A percentile compares a stretch with the other conserved stretches of the same genome.
These are phyloP conservation scores for baker's yeast (Saccharomyces cerevisiae) DNA, from an alignment of 805 yeast genomes.

Conservation along the genomic window DNA sequence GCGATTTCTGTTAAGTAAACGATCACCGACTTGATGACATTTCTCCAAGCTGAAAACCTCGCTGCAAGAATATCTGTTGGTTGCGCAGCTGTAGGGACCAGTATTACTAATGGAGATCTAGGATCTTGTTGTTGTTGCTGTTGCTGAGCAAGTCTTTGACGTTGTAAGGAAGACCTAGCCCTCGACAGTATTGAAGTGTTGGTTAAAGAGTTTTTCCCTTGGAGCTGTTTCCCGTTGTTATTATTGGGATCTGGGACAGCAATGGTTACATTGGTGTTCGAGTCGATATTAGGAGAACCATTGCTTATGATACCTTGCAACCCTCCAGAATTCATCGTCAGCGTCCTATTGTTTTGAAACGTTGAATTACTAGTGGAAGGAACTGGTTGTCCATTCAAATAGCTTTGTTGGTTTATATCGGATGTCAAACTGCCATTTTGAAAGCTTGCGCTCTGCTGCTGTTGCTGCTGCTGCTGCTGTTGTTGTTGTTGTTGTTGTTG, in stretches of 20 bases:
- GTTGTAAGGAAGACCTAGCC: conserved; percentile 11
- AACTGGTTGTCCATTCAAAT: not conserved
- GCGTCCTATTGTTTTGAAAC: not conserved
- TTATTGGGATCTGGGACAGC: not conserved
- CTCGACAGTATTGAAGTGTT: conserved; percentile 9
- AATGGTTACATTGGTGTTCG: not conserved
- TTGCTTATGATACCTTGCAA: not conserved
- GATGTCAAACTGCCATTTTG: not conserved
- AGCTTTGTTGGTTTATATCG: not conserved
- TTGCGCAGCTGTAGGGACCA: conserved; percentile 51
- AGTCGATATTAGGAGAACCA: not conserved
- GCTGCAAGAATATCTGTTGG: conserved; percentile 85
- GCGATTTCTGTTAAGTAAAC: conserved; percentile 73
- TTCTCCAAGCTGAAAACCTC: conserved; percentile 81
- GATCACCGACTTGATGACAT: conserved; percentile 63
- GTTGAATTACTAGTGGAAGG: not conserved
- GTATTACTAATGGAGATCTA: conserved; percentile 40
- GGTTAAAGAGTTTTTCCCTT: conserved; percentile 10
- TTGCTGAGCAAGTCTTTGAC: conserved; percentile 1
- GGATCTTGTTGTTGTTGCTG: conserved; percentile 32
- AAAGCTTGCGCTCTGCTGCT: not conserved
- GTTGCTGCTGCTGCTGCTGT: conserved; percentile 1
- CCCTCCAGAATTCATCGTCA: not conserved
- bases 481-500: conserved; percentile 1
- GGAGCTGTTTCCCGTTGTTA: conserved; percentile 2